These are phyloP conservation scores for Syzygium jambos DNA, from an alignment of 345 rosid species.

Conservation along the genomic window DNA sequence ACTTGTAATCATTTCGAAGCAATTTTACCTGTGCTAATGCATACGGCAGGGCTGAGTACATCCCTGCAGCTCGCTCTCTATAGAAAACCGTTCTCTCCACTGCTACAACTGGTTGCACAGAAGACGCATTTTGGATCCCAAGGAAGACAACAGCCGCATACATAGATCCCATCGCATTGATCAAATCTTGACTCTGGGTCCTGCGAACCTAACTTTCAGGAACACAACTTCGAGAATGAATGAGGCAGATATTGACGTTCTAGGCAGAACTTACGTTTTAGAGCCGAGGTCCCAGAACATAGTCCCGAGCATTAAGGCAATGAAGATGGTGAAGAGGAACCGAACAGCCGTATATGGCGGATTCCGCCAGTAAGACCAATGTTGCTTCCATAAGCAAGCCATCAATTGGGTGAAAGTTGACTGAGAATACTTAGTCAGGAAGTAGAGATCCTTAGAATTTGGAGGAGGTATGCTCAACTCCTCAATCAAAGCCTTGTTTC, in stretches of 20 bases:
- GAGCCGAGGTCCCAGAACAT: conserved; percentile 36
- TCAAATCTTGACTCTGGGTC: conserved; percentile 11
- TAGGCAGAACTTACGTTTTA: conserved; percentile 10
- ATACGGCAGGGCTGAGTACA: conserved; percentile 43
- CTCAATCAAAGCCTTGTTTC: conserved; percentile 32
- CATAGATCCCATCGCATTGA: conserved; percentile 35
- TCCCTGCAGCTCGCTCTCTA: conserved; percentile 41
- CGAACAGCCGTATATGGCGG: conserved; percentile 33
- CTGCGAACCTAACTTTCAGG: not conserved
- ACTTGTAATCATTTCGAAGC: not conserved
- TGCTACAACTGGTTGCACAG: conserved; percentile 32
- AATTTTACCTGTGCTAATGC: conserved; percentile 31
- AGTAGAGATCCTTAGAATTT: conserved; percentile 24
- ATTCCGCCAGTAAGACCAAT: conserved; percentile 38
- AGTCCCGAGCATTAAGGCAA: conserved; percentile 27
- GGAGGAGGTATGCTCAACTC: conserved; percentile 24
- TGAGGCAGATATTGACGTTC: not conserved
- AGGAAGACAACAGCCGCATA: conserved; percentile 26
- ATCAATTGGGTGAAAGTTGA: conserved; percentile 19
- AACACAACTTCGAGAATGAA: not conserved
- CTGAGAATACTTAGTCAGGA: conserved; percentile 16
- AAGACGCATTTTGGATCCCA: conserved; percentile 18
- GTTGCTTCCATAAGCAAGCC: conserved; percentile 47
- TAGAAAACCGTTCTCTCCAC: conserved; percentile 40
- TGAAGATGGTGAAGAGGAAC: conserved; percentile 23